These are phyloP conservation scores for Tetrahymena elliotti DNA, from an alignment of 73 alveolate genomes.

Conservation along the genomic window DNA sequence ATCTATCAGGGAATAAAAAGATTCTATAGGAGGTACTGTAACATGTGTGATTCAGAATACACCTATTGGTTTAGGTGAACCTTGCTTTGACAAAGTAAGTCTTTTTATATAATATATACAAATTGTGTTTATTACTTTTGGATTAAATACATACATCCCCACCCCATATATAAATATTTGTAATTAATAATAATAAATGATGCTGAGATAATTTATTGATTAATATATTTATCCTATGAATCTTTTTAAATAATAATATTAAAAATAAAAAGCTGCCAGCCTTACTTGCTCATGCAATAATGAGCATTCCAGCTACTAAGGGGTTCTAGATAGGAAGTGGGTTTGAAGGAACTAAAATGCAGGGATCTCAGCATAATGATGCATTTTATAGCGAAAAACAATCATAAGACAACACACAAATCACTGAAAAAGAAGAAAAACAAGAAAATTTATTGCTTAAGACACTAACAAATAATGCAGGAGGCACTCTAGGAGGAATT, in stretches of 20 bases:
- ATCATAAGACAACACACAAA: neutral
- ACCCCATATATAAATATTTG: neutral
- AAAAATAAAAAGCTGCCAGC: slow-evolving; percentile 26
- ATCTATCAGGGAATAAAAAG: slow-evolving; percentile 39
- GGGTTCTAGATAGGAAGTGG: slow-evolving; percentile 87
- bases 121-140: neutral
- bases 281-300: slow-evolving; percentile 68
- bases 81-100: slow-evolving; percentile 75
- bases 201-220: too few relatives aligned
- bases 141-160: neutral
- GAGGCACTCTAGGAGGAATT: slow-evolving; percentile 73
- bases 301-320: slow-evolving; percentile 77
- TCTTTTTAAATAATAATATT: neutral
- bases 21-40: slow-evolving; percentile 70
- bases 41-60: slow-evolving; percentile 36
- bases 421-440: neutral
- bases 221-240: too few relatives aligned
- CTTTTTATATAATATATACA: neutral
- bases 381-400: slow-evolving; percentile 15
- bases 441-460: neutral
- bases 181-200: too few relatives aligned
- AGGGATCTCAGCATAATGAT: slow-evolving; percentile 79
- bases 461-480: slow-evolving; percentile 52
- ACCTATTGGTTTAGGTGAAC: slow-evolving; percentile 82
- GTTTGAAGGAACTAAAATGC: slow-evolving; percentile 63